These are phyloP conservation scores for Hanseniaspora clermontiae DNA, from an alignment of 805 yeast species.

Conservation along the genomic window DNA sequence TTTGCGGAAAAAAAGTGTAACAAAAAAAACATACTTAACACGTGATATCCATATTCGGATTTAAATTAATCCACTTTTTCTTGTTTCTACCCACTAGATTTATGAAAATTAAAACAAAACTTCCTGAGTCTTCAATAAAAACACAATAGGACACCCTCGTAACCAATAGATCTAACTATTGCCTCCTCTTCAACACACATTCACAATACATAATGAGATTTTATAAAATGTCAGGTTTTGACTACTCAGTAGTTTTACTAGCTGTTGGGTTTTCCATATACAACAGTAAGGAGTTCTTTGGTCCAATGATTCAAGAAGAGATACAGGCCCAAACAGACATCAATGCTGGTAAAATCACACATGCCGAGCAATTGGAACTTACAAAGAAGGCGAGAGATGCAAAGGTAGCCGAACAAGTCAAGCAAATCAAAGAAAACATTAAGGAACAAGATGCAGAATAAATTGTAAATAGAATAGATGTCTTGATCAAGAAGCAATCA, in stretches of 20 bases:
- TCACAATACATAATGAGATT: background rate
- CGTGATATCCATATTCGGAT: no score
- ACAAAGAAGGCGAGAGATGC: background rate
- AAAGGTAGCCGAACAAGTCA: background rate
- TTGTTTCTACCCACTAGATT: no score
- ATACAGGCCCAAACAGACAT: conserved; percentile 11
- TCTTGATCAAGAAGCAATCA: background rate
- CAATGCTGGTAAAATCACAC: conserved; percentile 6
- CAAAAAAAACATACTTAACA: no score
- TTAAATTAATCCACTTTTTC: no score
- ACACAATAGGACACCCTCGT: no score
- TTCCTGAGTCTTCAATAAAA: no score
- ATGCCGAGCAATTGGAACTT: background rate
- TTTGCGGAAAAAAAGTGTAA: no score
- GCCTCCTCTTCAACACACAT: no score
- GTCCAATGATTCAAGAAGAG: conserved; percentile 10
- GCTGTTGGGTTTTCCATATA: conserved; percentile 1
- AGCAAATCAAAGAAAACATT: background rate
- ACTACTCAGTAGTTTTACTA: conserved; percentile 4
- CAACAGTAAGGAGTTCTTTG: conserved; percentile 9
- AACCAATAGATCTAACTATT: no score
- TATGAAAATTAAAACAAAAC: no score
- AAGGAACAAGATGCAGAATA: background rate
- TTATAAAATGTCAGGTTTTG: conserved; percentile 6
- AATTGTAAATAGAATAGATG: background rate